These are phyloP conservation scores for Solanum appendiculatum DNA, from an alignment of 257 asterid species.

Conservation along the genomic window DNA sequence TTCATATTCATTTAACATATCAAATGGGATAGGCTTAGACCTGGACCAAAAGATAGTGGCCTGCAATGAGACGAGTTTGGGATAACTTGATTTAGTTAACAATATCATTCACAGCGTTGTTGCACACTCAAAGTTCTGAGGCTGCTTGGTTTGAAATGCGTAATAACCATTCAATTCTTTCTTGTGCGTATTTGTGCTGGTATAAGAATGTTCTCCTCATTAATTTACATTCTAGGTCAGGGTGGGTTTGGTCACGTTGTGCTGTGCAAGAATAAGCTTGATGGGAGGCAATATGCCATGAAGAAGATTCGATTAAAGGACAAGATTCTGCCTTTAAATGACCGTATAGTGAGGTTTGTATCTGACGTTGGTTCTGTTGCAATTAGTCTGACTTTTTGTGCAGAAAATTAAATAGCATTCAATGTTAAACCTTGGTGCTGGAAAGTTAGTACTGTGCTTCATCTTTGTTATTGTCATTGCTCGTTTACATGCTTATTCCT, in stretches of 20 bases:
- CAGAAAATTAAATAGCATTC: background rate
- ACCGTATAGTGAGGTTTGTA: constrained; percentile 78
- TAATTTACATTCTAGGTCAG: constrained; percentile 47
- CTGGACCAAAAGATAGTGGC: background rate
- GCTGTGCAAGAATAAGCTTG: constrained; percentile 92
- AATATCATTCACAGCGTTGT: background rate
- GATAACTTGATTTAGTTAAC: background rate
- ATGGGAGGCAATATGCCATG: constrained; percentile 95
- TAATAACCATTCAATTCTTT: background rate
- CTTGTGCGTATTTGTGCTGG: background rate
- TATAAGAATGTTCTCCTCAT: background rate
- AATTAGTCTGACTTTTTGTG: background rate
- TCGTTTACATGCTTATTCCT: background rate
- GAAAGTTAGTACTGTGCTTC: background rate
- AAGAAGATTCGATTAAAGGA: constrained; percentile 91
- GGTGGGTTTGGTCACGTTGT: constrained; percentile 99
- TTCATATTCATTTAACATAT: background rate
- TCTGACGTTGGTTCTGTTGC: background rate
- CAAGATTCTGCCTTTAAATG: constrained; percentile 72
- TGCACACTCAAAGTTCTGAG: background rate
- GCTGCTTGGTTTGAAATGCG: background rate
- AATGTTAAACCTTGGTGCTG: background rate
- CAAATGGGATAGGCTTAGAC: background rate
- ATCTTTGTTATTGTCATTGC: background rate
- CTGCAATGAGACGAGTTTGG: background rate